Percentiles rank a stretch among this genome's conserved stretches.
Evolutionary conservation across 805 yeast species (phyloP).

Genomic region (Nakazawaea populi): DNA sequence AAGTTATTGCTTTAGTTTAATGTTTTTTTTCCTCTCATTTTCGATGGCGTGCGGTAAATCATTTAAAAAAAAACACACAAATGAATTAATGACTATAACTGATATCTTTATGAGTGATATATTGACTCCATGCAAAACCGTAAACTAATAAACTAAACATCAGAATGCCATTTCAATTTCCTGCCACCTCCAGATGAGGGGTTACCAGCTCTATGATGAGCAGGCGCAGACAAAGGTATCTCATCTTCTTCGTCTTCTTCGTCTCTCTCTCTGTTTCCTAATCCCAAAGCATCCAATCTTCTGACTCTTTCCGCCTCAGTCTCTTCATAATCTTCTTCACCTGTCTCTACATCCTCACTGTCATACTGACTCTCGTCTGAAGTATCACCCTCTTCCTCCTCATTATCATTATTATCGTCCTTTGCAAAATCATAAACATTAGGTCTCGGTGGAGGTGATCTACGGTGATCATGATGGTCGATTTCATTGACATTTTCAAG

Average conservation of each 20-base stretch:
- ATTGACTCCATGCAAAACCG: not conserved
- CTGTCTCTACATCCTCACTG: conserved; percentile 17
- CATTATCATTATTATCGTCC: conserved; percentile 14
- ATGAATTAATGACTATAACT: not conserved
- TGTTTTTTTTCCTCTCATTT: not conserved
- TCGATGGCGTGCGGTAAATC: not conserved
- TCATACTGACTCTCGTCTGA: conserved; percentile 6
- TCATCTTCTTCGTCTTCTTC: conserved; percentile 31
- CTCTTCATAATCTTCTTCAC: conserved; percentile 19
- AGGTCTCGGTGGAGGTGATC: not conserved
- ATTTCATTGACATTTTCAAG: conserved; percentile 13
- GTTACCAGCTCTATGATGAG: not conserved
- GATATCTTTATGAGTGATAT: not conserved
- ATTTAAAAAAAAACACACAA: not conserved
- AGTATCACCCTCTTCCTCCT: conserved; percentile 8
- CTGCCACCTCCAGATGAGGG: not conserved
- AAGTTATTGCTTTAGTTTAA: not conserved
- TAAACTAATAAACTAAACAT: not conserved
- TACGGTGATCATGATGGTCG: not conserved
- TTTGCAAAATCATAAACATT: not conserved
- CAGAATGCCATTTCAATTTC: conserved; percentile 9
- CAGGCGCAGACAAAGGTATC: not conserved
- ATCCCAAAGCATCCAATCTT: conserved; percentile 22
- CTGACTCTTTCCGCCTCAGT: conserved; percentile 22
- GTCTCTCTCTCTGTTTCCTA: conserved; percentile 20